A percentile compares a stretch with the other conserved stretches of the same genome.
phyloP scores from a whole-genome alignment of 73 alveolate genomes.

The Stentor coeruleus region DNA sequence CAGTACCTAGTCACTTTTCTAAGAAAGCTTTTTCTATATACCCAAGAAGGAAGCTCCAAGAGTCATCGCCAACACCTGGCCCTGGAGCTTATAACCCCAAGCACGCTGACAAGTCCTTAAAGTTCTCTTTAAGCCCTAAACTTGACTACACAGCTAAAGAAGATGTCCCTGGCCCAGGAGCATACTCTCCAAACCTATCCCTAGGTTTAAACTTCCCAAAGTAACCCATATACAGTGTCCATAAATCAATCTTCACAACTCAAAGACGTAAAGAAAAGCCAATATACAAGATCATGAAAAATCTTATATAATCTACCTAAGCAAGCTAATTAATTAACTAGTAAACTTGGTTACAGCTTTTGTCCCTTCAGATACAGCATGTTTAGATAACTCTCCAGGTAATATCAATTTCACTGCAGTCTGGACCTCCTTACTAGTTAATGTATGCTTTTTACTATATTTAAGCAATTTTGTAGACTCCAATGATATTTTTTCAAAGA shows the following conservation, averaged over 20 bases:
- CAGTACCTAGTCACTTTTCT: constrained; percentile 8
- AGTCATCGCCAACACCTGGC: constrained; percentile 30
- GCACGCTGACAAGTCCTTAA: no score
- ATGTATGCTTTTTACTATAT: constrained; percentile 29
- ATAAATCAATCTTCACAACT: no score
- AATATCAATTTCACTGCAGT: constrained; percentile 31
- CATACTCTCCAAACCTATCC: no score
- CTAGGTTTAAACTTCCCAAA: no score
- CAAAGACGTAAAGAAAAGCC: no score
- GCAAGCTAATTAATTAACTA: background rate
- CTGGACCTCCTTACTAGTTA: constrained; percentile 33
- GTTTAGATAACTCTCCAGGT: constrained; percentile 41
- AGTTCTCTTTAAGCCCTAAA: no score
- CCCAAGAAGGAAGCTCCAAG: background rate
- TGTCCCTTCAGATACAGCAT: constrained; percentile 40
- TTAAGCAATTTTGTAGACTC: constrained; percentile 31
- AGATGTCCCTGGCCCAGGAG: no score
- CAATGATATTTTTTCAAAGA: constrained; percentile 28
- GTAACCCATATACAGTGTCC: no score
- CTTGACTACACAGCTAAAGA: no score
- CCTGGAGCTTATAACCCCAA: constrained; percentile 49
- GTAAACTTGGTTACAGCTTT: constrained; percentile 14
- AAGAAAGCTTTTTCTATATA: background rate
- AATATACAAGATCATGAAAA: no score
- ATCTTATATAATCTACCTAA: no score